phyloP scores from a whole-genome alignment of 2,329 filamentous ascomycete genomes.

The Ascochyta lentis region DNA sequence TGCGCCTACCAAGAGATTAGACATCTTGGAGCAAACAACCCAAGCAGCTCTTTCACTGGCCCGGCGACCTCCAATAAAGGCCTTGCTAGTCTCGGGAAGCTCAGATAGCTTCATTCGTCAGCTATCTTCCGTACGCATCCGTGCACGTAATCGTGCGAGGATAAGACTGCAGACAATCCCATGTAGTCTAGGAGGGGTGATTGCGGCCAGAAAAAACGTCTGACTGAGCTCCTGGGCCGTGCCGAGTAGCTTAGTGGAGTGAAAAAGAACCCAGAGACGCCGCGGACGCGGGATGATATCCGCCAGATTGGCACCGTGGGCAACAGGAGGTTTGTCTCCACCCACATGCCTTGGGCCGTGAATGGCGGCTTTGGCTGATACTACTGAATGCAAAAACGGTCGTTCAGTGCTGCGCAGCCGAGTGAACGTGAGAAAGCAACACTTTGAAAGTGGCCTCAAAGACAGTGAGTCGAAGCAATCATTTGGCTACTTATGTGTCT shows the following conservation, averaged over 20 bases:
- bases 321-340: neutral
- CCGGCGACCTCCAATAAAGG: neutral
- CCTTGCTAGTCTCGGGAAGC: neutral
- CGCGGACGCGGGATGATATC: slow-evolving; percentile 3
- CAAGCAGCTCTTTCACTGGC: neutral
- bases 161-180: slow-evolving; percentile 4
- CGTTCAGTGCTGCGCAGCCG: neutral
- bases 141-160: slow-evolving; percentile 7
- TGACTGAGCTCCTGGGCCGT: slow-evolving; percentile 1
- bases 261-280: neutral
- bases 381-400: neutral
- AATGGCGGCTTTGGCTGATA: neutral
- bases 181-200: neutral
- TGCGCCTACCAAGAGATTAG: neutral
- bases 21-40: neutral
- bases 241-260: slow-evolving; percentile 6
- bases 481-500: neutral
- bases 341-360: neutral
- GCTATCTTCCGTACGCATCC: neutral
- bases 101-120: neutral
- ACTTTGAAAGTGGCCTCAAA: neutral
- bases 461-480: neutral
- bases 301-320: slow-evolving; percentile 5
- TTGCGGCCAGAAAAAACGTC: neutral
- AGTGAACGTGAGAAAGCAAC: neutral